These are phyloP conservation scores for Euphorbia tirucalli DNA, from an alignment of 345 rosid genomes.

Conservation along the genomic window DNA sequence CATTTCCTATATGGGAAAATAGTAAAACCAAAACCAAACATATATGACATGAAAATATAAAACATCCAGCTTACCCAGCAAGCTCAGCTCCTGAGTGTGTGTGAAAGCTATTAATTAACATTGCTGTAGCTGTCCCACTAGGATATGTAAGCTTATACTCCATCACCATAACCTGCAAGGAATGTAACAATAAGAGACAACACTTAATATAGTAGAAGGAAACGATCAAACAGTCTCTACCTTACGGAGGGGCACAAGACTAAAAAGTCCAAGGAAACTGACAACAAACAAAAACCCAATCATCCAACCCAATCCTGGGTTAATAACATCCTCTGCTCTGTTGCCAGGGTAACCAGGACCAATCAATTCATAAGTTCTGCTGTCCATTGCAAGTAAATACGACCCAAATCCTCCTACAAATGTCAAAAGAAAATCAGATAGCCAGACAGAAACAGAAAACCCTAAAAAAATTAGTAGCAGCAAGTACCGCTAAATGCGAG, in stretches of 20 bases:
- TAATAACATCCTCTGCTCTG: slow-evolving; percentile 61
- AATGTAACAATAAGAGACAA: not conserved
- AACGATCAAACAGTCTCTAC: slow-evolving; percentile 27
- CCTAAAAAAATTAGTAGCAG: too few species aligned
- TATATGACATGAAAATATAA: not conserved
- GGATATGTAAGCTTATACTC: slow-evolving; percentile 95
- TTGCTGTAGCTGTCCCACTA: slow-evolving; percentile 94
- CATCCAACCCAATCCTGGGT: slow-evolving; percentile 91
- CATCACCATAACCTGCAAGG: slow-evolving; percentile 71
- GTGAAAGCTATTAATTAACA: slow-evolving; percentile 94
- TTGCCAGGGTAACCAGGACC: slow-evolving; percentile 87
- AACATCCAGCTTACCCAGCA: slow-evolving; percentile 57
- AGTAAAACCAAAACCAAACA: slow-evolving; percentile 7
- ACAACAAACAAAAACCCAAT: slow-evolving; percentile 79
- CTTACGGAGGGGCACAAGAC: slow-evolving; percentile 90
- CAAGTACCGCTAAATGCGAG: slow-evolving; percentile 76
- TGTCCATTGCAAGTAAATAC: slow-evolving; percentile 83
- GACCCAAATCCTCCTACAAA: slow-evolving; percentile 84
- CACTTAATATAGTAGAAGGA: not conserved
- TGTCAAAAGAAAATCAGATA: not conserved
- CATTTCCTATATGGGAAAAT: not conserved
- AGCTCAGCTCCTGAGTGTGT: slow-evolving; percentile 87
- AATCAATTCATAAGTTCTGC: slow-evolving; percentile 70
- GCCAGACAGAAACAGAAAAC: not conserved
- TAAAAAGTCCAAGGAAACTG: slow-evolving; percentile 86